phyloP scores from a whole-genome alignment of 2,329 filamentous ascomycete species.

The Pseudocercospora macadamiae region DNA sequence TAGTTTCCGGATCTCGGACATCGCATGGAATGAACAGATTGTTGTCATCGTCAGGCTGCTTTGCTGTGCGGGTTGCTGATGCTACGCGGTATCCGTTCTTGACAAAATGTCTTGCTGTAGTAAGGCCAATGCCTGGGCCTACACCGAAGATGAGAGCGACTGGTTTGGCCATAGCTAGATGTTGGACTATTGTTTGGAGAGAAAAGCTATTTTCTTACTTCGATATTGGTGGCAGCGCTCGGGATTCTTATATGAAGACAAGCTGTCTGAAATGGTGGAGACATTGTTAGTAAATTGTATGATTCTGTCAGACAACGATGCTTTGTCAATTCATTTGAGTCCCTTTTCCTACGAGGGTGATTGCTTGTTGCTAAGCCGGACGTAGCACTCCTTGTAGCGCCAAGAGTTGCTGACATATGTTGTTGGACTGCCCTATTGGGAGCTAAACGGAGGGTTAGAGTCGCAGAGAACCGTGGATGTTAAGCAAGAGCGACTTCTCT shows the following conservation, averaged over 20 bases:
- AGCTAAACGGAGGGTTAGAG: not conserved
- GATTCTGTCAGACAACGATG: not conserved
- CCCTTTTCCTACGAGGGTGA: not conserved
- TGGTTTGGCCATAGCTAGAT: conserved; percentile 19
- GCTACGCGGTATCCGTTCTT: conserved; percentile 50
- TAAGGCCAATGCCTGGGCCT: conserved; percentile 46
- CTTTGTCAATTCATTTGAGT: not conserved
- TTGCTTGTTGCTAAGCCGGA: not conserved
- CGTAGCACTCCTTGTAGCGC: too few relatives aligned
- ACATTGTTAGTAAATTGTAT: not conserved
- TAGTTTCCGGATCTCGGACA: conserved; percentile 40
- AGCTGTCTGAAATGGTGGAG: too few relatives aligned
- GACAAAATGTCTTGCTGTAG: conserved; percentile 44
- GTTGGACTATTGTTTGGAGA: not conserved
- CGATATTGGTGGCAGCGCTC: not conserved
- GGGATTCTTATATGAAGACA: too few relatives aligned
- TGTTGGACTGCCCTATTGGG: too few relatives aligned
- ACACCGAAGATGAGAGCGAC: conserved; percentile 49
- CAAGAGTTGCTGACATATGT: not conserved
- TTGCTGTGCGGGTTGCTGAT: conserved; percentile 42
- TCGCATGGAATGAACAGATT: conserved; percentile 36
- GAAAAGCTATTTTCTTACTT: too few relatives aligned
- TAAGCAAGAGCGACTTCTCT: too few relatives aligned
- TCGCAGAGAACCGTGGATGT: too few relatives aligned
- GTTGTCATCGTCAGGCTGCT: conserved; percentile 19